phyloP scores from a whole-genome alignment of 2,329 filamentous ascomycete genomes.

The Nothopassalora personata region DNA sequence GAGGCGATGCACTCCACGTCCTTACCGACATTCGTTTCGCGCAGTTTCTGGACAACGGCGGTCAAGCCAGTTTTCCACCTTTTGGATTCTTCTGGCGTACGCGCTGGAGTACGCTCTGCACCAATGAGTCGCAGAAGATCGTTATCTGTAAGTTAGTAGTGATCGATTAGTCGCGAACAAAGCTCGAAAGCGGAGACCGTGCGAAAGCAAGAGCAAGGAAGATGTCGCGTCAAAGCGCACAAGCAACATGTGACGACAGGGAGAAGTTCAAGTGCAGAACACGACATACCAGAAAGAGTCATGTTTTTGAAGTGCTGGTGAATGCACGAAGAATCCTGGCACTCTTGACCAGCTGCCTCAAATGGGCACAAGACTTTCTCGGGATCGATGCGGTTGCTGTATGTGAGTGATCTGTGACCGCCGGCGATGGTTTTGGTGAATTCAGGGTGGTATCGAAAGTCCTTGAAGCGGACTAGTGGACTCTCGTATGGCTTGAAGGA shows the following conservation, averaged over 20 bases:
- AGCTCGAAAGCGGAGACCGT: neutral
- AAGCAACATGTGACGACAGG: neutral
- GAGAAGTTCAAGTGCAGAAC: conserved; percentile 1
- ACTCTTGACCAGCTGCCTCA: conserved; percentile 65
- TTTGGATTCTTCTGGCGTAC: conserved; percentile 21
- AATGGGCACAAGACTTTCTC: conserved; percentile 69
- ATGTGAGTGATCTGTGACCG: conserved; percentile 84
- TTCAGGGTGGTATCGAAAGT: conserved; percentile 82
- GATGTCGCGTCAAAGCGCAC: neutral
- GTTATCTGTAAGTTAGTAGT: conserved; percentile 31
- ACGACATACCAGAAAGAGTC: conserved; percentile 18
- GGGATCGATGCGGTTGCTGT: conserved; percentile 83
- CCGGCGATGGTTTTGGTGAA: conserved; percentile 64
- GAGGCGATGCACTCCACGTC: conserved; percentile 63
- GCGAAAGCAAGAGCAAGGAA: too few species aligned
- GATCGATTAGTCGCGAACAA: neutral
- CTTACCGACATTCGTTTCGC: conserved; percentile 51
- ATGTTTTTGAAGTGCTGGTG: conserved; percentile 73
- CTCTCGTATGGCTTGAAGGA: conserved; percentile 66
- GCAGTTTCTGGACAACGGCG: conserved; percentile 56
- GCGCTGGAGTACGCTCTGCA: conserved; percentile 23
- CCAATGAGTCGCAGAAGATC: conserved; percentile 28
- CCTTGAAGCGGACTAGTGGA: conserved; percentile 74
- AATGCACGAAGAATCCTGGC: conserved; percentile 68
- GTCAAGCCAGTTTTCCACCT: conserved; percentile 58